Conservation (phyloP, 208 protist genomes). For the Naegleria lovaniensis region DNA sequence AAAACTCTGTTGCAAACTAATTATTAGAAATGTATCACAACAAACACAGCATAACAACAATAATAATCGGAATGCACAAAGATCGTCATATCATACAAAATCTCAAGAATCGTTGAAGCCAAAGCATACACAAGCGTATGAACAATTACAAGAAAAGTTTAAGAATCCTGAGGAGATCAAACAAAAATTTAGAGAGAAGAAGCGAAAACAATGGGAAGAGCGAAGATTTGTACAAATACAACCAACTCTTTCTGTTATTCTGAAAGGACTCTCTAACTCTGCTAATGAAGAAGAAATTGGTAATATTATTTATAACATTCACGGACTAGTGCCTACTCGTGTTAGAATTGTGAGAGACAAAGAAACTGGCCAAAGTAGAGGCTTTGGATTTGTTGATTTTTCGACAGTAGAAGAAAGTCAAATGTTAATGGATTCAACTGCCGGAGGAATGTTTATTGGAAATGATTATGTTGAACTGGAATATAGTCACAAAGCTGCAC, state of each 20-base stretch:
- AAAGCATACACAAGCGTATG: background rate
- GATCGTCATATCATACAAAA: background rate
- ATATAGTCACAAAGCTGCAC: background rate
- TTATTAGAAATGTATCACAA: background rate
- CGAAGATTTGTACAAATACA: background rate
- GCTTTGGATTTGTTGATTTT: constrained; percentile 26
- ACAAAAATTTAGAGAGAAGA: constrained; percentile 1
- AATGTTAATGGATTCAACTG: background rate
- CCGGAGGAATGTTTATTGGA: constrained; percentile 22
- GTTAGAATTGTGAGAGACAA: background rate
- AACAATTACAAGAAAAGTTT: constrained; percentile 18
- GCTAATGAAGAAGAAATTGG: constrained; percentile 4
- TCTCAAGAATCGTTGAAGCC: background rate
- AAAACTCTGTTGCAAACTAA: too few species aligned
- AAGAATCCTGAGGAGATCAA: background rate
- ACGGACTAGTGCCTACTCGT: background rate
- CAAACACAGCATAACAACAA: background rate
- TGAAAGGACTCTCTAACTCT: background rate
- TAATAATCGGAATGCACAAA: background rate
- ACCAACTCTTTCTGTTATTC: background rate
- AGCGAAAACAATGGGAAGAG: background rate
- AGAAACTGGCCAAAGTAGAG: background rate
- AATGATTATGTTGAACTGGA: constrained; percentile 2
- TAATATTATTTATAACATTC: background rate
- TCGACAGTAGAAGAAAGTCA: background rate